Evolutionary conservation across 768 basidiomycete genomes (phyloP).

Genomic region (Mycena belliarum): DNA sequence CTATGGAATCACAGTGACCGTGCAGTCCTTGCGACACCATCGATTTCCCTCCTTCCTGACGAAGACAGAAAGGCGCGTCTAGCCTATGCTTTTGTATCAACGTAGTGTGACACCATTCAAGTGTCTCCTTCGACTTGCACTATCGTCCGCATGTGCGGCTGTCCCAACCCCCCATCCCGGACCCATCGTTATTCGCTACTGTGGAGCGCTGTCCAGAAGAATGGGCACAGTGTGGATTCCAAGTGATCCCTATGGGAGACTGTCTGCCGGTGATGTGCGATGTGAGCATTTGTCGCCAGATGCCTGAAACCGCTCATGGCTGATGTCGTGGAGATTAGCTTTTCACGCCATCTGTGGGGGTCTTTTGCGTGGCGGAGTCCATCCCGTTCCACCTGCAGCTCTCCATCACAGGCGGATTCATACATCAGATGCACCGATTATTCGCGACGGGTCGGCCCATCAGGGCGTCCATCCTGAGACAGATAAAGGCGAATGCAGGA

Average conservation of each 20-base stretch:
- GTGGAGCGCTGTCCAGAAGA: constrained; percentile 10
- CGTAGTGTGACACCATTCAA: neutral
- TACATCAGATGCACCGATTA: neutral
- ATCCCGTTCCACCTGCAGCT: constrained; percentile 12
- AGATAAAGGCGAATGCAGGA: neutral
- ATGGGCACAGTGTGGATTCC: neutral
- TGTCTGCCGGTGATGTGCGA: neutral
- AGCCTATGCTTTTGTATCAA: too few relatives aligned
- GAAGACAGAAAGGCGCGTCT: neutral
- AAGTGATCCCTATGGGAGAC: neutral
- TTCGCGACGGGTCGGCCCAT: neutral
- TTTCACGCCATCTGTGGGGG: neutral
- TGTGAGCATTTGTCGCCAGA: neutral
- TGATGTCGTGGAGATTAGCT: neutral
- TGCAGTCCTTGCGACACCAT: neutral
- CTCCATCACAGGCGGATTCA: neutral
- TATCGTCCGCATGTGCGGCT: neutral
- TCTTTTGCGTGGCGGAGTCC: neutral
- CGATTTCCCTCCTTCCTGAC: constrained; percentile 4
- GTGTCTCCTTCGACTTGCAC: neutral
- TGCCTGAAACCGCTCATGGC: too few relatives aligned
- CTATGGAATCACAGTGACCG: constrained; percentile 6
- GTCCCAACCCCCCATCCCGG: neutral
- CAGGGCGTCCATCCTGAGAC: neutral
- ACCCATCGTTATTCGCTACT: constrained; percentile 1